Evolutionary conservation across 1,139 yeast species (phyloP).

Genomic region (Hansenula sp.): DNA sequence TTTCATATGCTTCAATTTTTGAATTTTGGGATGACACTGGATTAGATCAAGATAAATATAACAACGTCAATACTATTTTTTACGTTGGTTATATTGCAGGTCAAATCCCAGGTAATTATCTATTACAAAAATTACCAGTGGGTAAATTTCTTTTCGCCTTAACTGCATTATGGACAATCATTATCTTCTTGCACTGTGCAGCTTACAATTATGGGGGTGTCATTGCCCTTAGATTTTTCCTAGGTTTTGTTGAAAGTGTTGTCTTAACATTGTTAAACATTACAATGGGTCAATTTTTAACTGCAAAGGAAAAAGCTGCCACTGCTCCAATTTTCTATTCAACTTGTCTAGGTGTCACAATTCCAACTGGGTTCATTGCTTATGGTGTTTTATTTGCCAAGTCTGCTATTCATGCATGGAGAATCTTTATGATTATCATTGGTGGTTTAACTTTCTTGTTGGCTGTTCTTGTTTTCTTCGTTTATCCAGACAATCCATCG

Average conservation of each 20-base stretch:
- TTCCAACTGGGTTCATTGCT: constrained; percentile 43
- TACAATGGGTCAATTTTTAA: constrained; percentile 43
- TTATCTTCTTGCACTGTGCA: constrained; percentile 36
- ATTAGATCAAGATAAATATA: constrained; percentile 30
- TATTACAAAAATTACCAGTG: constrained; percentile 34
- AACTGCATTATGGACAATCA: constrained; percentile 34
- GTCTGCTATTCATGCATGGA: constrained; percentile 32
- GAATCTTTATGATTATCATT: constrained; percentile 37
- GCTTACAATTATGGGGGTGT: constrained; percentile 40
- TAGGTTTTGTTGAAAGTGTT: constrained; percentile 42
- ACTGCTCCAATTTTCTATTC: constrained; percentile 40
- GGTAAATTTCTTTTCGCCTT: constrained; percentile 29
- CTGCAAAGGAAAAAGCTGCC: constrained; percentile 36
- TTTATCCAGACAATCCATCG: constrained; percentile 44
- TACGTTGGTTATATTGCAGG: constrained; percentile 39
- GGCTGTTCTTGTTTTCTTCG: constrained; percentile 27
- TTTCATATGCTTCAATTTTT: constrained; percentile 39
- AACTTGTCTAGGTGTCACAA: constrained; percentile 41
- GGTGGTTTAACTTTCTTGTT: constrained; percentile 39
- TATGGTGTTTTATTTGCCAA: constrained; percentile 36
- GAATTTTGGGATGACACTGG: constrained; percentile 40
- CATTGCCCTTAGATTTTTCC: constrained; percentile 37
- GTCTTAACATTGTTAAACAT: constrained; percentile 36
- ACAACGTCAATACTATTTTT: constrained; percentile 33
- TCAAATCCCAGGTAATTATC: constrained; percentile 30